Base-by-base conservation (phyloP, 352 stramenopile genomes). In the Blastocystis sp. region DNA sequence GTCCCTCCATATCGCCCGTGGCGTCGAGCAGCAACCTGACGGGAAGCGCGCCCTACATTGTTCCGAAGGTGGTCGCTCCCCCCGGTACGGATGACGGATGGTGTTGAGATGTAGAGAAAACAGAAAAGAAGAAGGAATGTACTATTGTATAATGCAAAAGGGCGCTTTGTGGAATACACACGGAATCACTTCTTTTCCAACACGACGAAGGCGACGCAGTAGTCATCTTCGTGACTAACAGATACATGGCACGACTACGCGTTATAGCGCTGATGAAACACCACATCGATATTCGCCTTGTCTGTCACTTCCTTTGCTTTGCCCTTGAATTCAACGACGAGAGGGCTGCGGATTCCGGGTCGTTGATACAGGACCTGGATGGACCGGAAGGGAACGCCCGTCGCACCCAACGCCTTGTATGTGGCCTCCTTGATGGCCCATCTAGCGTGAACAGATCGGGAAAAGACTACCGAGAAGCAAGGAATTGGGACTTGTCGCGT, bases 121-220 rank as follows among this genome's bases (percentile, higher is more conserved):
- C 48, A 7, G 48, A 74, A 10, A 21, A 74, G 34, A 64, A 21
- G 43, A 81, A 68, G 71, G 43, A 68, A 45, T 64, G 42, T 81
- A n/a, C 19, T 64, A 81, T 81, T 65, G 24, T 81, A 38, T 68
- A 81, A 48, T 48, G 52, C 40, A 40, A 24, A 45, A 48, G 65
- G 65, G 6, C 14, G 42, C 52, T 81, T 65, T 6, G 1, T 65
- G 28, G n/a, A 65, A 40, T 45, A 81, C 7, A 28, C 14, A 65
- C 21, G 19, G 9, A 68, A 66, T 4, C 17, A 59, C 54, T 57
- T 14, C 48, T 62, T n/a, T 70, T 84, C 74, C 69, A 84, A 70
- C 43, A 84, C n/a, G n/a, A 84, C 74, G 69, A 84, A 84, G 14
- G 74, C 74, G 40, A 84, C 54, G 60, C 74, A 84, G 52, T 69